Conservation (phyloP, 148 eudicot species). For the Rhododendron henanense region DNA sequence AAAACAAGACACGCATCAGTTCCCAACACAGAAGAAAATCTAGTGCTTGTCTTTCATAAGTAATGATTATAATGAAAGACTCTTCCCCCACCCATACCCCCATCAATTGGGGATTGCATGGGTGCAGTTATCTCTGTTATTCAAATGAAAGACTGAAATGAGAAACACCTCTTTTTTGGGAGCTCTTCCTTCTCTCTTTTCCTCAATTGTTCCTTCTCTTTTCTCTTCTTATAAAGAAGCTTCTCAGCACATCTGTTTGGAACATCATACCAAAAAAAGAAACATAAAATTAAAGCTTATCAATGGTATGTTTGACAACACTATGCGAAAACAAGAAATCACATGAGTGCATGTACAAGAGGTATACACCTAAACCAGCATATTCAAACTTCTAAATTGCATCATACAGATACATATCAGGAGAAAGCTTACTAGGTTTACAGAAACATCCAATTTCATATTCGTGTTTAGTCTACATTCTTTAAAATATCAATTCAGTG, state of each 20-base stretch:
- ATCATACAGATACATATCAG: not conserved
- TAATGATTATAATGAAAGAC: not conserved
- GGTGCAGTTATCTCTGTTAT: not conserved
- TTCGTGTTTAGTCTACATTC: not conserved
- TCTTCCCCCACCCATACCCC: not conserved
- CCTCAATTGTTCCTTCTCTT: conserved; percentile 48
- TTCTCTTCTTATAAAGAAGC: conserved; percentile 59
- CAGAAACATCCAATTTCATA: not conserved
- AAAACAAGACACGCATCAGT: conserved; percentile 8
- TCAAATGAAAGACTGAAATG: not conserved
- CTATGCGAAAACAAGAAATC: not conserved
- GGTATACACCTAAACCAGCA: not conserved
- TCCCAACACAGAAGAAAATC: conserved; percentile 3
- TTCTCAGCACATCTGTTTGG: conserved; percentile 72
- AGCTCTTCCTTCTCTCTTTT: conserved; percentile 35
- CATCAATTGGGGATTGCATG: not conserved
- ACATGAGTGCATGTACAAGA: not conserved
- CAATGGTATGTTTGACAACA: not conserved
- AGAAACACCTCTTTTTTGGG: conserved; percentile 46
- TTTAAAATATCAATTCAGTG: not conserved
- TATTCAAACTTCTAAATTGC: not conserved
- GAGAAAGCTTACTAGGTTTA: not conserved
- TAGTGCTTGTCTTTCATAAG: not conserved
- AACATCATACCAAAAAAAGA: conserved; percentile 11
- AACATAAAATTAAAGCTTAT: not conserved